A percentile compares a stretch with the other conserved stretches of the same genome.
Evolutionary conservation across 2,329 filamentous ascomycete species (phyloP).

Genomic region (Fusarium luffae): DNA sequence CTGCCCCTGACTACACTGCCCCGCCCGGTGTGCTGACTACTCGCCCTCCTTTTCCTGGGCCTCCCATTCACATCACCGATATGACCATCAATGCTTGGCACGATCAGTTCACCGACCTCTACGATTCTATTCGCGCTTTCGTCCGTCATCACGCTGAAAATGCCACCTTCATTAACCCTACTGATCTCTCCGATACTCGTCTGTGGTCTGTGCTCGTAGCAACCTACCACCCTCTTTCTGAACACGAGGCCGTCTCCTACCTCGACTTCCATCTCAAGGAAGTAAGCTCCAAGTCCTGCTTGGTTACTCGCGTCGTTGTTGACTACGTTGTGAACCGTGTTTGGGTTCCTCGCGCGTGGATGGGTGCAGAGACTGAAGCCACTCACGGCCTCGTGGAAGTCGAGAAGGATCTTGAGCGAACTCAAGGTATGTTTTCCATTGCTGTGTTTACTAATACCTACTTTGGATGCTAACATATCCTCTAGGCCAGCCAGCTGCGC

Average conservation of each 20-base stretch:
- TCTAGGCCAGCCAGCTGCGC: constrained; percentile 50
- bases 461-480: constrained; percentile 16
- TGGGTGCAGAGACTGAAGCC: constrained; percentile 51
- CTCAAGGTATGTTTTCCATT: constrained; percentile 45
- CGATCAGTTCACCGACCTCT: constrained; percentile 53
- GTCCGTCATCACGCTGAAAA: constrained; percentile 51
- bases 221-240: constrained; percentile 53
- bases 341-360: constrained; percentile 55
- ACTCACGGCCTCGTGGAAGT: constrained; percentile 51
- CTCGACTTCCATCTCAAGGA: constrained; percentile 55
- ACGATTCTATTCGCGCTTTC: constrained; percentile 51
- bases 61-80: constrained; percentile 53
- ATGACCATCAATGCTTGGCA: constrained; percentile 51
- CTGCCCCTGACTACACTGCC: constrained; percentile 31
- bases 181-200: constrained; percentile 45
- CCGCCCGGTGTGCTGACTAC: constrained; percentile 32
- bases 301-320: constrained; percentile 57
- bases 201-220: constrained; percentile 54
- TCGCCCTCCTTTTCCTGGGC: constrained; percentile 35
- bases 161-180: constrained; percentile 46
- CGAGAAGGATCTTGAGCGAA: constrained; percentile 51
- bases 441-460: background rate
- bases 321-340: constrained; percentile 57
- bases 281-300: constrained; percentile 54
- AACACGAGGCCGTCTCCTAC: constrained; percentile 54